Base-by-base conservation (phyloP, 1,284 basidiomycete species). In the Trichosporon ovoides region DNA sequence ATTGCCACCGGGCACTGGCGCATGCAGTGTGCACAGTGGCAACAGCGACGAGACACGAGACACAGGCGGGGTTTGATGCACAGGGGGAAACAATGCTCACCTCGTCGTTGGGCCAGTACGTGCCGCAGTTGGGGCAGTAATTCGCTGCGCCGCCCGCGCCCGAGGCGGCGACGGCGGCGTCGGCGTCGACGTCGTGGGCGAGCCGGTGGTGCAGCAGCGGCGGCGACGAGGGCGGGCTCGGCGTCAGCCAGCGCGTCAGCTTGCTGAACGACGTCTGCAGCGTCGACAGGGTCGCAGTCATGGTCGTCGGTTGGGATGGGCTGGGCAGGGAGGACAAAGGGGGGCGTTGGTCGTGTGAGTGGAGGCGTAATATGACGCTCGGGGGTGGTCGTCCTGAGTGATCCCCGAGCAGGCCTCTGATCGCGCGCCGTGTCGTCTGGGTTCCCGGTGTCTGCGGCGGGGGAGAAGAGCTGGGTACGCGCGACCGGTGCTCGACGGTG, bases 101-200 rank as follows among this genome's bases (percentile, higher is more conserved):
- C 43, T 48, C 43, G 11, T 48, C 43, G 11, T 31, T 48, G 43
- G 43, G 43, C 43, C 43, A 48, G 43, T 48, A 48, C 22, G 28
- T 24, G 5, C 43, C 43, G 43, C 43, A 48, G 28, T 48, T 48
- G 22, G 43, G 43, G 43, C 43, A 48, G 43, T 48, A 48, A n/a
- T 48, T 48, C 22, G 14, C 43, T 7, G 43, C 14, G 5, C 43
- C 48, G n/a, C n/a, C n/a, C n/a, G n/a, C n/a, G n/a, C n/a, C n/a
- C n/a, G n/a, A n/a, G n/a, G n/a, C n/a, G n/a, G n/a, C n/a, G n/a
- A n/a, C n/a, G n/a, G n/a, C n/a, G n/a, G n/a, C n/a, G 37, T 56
- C 54, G 10, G 54, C 35, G 12, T 37, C 54, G 19, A 20, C 46
- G n/a, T 50, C 48, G 9, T 28, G 19, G 5, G 24, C 28, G 9